Conservation (phyloP, 495 filamentous ascomycete genomes). For the Aspergillus affinis region DNA sequence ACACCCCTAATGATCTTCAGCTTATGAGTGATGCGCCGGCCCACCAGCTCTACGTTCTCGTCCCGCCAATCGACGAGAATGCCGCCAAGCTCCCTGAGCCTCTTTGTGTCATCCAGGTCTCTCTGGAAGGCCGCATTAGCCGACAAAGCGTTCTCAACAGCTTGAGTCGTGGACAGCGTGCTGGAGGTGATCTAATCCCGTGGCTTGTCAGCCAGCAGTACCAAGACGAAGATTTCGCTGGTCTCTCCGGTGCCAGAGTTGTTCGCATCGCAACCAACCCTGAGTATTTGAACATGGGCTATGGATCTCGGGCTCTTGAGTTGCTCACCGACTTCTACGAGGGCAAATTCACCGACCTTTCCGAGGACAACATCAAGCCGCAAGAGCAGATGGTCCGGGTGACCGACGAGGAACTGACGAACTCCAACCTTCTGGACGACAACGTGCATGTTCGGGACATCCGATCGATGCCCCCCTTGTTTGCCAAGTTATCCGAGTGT, state of each 20-base stretch:
- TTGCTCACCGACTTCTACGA: slow-evolving; percentile 91
- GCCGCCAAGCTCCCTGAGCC: slow-evolving; percentile 83
- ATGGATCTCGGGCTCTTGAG: slow-evolving; percentile 83
- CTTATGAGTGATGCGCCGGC: slow-evolving; percentile 97
- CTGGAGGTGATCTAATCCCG: slow-evolving; percentile 93
- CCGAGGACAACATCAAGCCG: slow-evolving; percentile 54
- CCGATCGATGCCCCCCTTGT: slow-evolving; percentile 85
- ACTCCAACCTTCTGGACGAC: slow-evolving; percentile 77
- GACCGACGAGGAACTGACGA: slow-evolving; percentile 79
- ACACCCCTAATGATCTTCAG: slow-evolving; percentile 95
- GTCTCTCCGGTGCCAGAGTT: slow-evolving; percentile 85
- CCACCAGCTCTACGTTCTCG: slow-evolving; percentile 93
- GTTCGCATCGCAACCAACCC: slow-evolving; percentile 97
- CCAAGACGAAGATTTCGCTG: slow-evolving; percentile 95
- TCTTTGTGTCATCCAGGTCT: slow-evolving; percentile 90
- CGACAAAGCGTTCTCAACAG: slow-evolving; percentile 86
- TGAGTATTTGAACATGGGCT: slow-evolving; percentile 91
- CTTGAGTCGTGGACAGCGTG: slow-evolving; percentile 82
- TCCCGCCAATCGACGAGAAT: slow-evolving; percentile 79
- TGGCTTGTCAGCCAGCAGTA: slow-evolving; percentile 99
- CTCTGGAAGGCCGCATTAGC: slow-evolving; percentile 93
- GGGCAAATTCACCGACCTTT: slow-evolving; percentile 84
- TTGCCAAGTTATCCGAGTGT: slow-evolving; percentile 83
- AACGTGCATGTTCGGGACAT: slow-evolving; percentile 90
- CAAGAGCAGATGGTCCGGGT: slow-evolving; percentile 69